Percentiles rank a stretch among this genome's conserved stretches.
These are phyloP conservation scores for Murraya koenigii DNA, from an alignment of 345 rosid species.

Conservation along the genomic window DNA sequence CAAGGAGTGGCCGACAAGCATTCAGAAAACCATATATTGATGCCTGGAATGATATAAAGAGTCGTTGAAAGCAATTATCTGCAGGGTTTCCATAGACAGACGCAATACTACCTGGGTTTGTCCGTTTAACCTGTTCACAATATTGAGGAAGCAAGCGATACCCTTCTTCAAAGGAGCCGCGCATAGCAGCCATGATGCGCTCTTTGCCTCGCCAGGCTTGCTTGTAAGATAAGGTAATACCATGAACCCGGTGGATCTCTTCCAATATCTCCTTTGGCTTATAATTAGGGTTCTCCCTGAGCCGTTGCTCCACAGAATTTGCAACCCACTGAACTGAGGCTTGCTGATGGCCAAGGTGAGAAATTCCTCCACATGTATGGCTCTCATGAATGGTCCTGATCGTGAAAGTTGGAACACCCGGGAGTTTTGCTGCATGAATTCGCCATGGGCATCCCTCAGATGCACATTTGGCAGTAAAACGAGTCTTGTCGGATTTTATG, in stretches of 20 bases:
- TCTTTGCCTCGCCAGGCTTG: constrained; percentile 99
- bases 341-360: constrained; percentile 97
- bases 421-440: constrained; percentile 96
- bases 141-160: constrained; percentile 92
- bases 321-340: constrained; percentile 99
- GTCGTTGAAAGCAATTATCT: constrained; percentile 89
- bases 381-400: constrained; percentile 85
- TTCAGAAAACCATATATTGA: constrained; percentile 92
- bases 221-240: constrained; percentile 91
- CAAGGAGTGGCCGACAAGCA: constrained; percentile 95
- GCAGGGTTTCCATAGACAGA: constrained; percentile 73
- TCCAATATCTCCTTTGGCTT: constrained; percentile 97
- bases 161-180: constrained; percentile 98
- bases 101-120: constrained; percentile 91
- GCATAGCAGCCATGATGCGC: constrained; percentile 95
- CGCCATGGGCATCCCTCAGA: constrained; percentile 97
- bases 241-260: constrained; percentile 94
- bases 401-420: constrained; percentile 96
- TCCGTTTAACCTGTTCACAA: constrained; percentile 85
- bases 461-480: constrained; percentile 99
- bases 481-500: constrained; percentile 95
- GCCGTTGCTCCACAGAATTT: constrained; percentile 84
- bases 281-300: constrained; percentile 89
- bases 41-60: constrained; percentile 96
- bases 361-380: constrained; percentile 90